Percentiles rank a stretch among this genome's conserved stretches.
Conservation (phyloP, 2,329 filamentous ascomycete species). For the Exserohilum rostratum region DNA sequence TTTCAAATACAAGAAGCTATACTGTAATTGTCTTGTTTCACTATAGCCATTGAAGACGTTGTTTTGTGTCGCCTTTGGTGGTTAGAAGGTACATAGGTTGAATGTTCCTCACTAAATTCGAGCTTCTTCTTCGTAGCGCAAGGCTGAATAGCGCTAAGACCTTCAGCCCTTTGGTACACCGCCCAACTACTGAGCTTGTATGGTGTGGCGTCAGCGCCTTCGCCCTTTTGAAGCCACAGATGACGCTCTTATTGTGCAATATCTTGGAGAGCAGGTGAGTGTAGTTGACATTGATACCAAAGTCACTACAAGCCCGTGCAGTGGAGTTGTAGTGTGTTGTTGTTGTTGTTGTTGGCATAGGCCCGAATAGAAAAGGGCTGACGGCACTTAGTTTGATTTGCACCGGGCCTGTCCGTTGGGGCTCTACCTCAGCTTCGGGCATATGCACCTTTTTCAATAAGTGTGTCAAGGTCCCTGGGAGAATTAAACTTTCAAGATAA, state of each 20-base stretch:
- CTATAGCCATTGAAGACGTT: no score
- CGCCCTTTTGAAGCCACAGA: conserved; percentile 13
- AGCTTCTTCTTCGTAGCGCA: no score
- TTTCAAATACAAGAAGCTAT: no score
- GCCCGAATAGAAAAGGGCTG: background rate
- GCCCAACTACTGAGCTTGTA: background rate
- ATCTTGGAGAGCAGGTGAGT: background rate
- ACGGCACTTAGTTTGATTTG: background rate
- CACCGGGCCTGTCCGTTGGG: no score
- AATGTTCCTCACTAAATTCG: no score
- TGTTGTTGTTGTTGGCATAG: background rate
- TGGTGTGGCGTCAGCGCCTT: background rate
- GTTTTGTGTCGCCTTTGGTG: no score
- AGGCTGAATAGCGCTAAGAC: conserved; percentile 1
- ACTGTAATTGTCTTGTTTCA: no score
- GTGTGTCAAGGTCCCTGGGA: no score
- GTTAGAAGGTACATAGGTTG: no score
- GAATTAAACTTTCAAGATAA: no score
- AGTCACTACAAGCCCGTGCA: background rate
- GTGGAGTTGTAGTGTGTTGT: background rate
- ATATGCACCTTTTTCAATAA: background rate
- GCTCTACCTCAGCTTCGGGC: background rate
- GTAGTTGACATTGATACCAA: background rate
- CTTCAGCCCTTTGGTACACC: conserved; percentile 1
- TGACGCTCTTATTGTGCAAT: background rate